These are phyloP conservation scores for Komagataella populi DNA, from an alignment of 805 yeast species.

Conservation along the genomic window DNA sequence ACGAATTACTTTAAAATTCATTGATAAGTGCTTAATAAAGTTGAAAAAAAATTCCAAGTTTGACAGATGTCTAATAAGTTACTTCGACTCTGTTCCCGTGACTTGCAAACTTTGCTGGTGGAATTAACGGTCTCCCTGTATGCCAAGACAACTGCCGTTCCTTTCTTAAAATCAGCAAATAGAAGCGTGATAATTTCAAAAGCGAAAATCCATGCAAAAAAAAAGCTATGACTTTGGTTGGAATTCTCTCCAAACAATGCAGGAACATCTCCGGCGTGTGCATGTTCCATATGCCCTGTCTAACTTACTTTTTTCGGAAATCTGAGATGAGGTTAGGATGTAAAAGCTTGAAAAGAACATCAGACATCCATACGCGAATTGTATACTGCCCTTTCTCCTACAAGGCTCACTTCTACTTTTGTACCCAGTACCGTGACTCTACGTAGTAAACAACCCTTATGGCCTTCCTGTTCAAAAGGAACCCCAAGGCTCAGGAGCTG, in stretches of 20 bases:
- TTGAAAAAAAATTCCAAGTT: no score
- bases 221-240: no score
- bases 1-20: no score
- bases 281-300: no score
- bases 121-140: background rate
- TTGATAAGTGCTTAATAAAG: no score
- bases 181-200: background rate
- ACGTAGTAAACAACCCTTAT: slow-evolving; percentile 18
- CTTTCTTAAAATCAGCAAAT: background rate
- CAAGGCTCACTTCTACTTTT: background rate
- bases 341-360: no score
- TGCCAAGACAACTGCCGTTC: background rate
- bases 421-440: background rate
- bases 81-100: background rate
- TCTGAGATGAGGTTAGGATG: no score
- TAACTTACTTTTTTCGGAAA: no score
- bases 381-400: background rate
- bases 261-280: no score
- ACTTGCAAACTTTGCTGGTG: background rate
- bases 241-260: no score
- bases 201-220: no score
- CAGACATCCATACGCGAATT: background rate
- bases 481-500: slow-evolving; percentile 85
- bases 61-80: background rate
- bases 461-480: slow-evolving; percentile 87